Evolutionary conservation across 306 rosid genomes (phyloP), one percentile per base, ranked within the genome.

Genomic region (Cercis canadensis): DNA sequence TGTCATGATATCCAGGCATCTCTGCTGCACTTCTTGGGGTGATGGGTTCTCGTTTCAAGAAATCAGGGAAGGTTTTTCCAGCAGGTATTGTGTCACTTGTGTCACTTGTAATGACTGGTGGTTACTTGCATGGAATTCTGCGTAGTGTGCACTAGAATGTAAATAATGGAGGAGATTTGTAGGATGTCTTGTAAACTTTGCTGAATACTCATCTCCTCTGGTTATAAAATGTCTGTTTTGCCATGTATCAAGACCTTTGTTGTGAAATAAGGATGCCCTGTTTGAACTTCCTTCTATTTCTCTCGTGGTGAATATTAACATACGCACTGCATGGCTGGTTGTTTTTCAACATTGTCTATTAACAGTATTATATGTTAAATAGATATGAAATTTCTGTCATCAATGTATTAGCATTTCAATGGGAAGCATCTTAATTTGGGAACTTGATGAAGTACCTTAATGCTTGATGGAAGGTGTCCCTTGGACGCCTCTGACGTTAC

Each of bases 31-130:
- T 95, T 62, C 82, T 95, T 65, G 90, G 55, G 34, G 96, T 89
- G 79, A 95, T 95, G 99, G 99, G 99, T 56, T 80, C 96, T 69
- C 99, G 99, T 37, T 95, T 86, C 73, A 91, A 83, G 90, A 87
- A 81, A 44, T 95, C 99, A 8, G 92, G 99, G 70, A 95, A 95
- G 88, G 73, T 95, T 19, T 89, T 95, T 82, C 99, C 99, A 6
- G 99, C 99, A 5, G 99, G 99, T 8, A 90, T 91, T 41, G 96
- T 95, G 24, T 87, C 99, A n/a, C 84, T 95, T 31, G 89, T 92
- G 60, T 95, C 99, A 0, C 79, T 95, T 54, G 37, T 89, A 69
- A 95, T 95, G 99, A 85, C 97, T 0, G 97, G 93, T 51, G 97
- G 99, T 74, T 95, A 91, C 89, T 62, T 95, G 57, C 99, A 95